Evolutionary conservation across 176 grass and related monocot species (phyloP).

Genomic region (Leersia perrieri): DNA sequence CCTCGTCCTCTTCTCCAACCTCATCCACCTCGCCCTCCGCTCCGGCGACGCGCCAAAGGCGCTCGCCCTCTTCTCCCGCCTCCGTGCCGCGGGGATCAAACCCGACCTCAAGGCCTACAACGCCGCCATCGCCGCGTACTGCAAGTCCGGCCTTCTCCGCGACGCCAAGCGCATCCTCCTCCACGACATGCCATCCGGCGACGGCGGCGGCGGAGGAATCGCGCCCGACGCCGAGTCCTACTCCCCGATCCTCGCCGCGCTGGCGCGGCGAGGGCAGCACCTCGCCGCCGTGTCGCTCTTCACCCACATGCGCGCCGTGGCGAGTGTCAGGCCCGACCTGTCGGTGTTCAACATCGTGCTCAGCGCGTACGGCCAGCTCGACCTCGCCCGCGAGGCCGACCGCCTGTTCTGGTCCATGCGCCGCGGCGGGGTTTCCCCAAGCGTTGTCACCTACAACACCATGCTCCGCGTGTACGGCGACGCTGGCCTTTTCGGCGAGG

Average conservation of each 20-base stretch:
- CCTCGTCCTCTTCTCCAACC: conserved; percentile 77
- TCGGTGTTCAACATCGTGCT: conserved; percentile 87
- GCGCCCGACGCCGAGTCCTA: conserved; percentile 69
- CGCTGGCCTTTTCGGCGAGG: conserved; percentile 87
- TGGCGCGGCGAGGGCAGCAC: conserved; percentile 63
- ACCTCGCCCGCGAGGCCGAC: conserved; percentile 79
- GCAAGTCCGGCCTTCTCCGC: conserved; percentile 57
- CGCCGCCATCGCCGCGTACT: conserved; percentile 61
- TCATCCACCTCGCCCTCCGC: conserved; percentile 76
- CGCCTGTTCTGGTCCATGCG: conserved; percentile 92
- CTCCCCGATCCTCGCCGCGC: conserved; percentile 74
- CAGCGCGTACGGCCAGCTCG: conserved; percentile 86
- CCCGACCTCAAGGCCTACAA: conserved; percentile 89
- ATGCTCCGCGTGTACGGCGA: conserved; percentile 95
- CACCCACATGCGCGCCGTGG: conserved; percentile 66
- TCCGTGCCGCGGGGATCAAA: conserved; percentile 49
- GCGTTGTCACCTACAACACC: conserved; percentile 89
- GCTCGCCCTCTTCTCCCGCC: conserved; percentile 81
- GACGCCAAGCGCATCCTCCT: conserved; percentile 70
- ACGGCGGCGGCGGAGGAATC: too few species aligned
- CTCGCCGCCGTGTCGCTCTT: conserved; percentile 86
- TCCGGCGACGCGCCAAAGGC: conserved; percentile 66
- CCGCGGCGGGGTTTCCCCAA: conserved; percentile 54
- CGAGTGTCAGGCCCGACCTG: conserved; percentile 64
- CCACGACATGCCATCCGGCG: conserved; percentile 61